Evolutionary conservation across 1,284 basidiomycete species (phyloP).

Genomic region (Cutaneotrichosporon cyanovorans): DNA sequence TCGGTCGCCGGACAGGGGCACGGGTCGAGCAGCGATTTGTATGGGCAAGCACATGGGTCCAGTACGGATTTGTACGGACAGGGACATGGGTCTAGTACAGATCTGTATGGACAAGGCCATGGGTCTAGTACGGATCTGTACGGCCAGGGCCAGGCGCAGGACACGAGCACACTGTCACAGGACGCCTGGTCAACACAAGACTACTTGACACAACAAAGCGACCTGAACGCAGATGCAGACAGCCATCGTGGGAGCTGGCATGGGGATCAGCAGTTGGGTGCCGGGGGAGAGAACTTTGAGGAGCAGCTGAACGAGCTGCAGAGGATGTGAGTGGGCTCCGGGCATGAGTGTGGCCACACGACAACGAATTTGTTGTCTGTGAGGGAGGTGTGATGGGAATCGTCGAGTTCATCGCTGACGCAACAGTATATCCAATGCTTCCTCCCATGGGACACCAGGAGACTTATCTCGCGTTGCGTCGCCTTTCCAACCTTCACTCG

Average conservation of each 20-base stretch:
- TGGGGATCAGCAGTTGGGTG: constrained; percentile 8
- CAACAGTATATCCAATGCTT: constrained; percentile 24
- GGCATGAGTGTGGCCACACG: not conserved
- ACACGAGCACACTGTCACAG: not conserved
- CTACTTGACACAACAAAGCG: not conserved
- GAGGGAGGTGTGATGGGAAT: too few relatives aligned
- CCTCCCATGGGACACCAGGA: constrained; percentile 18
- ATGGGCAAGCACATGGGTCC: too few relatives aligned
- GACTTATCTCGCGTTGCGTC: constrained; percentile 13
- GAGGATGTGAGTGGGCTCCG: constrained; percentile 35
- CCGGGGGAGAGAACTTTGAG: constrained; percentile 13
- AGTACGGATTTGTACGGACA: too few relatives aligned
- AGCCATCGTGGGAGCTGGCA: constrained; percentile 12
- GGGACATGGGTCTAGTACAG: too few relatives aligned
- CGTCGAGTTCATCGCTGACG: not conserved
- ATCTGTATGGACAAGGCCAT: too few relatives aligned
- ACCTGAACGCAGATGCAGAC: not conserved
- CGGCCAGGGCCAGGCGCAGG: too few relatives aligned
- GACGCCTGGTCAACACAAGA: constrained; percentile 7
- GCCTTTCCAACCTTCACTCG: constrained; percentile 4
- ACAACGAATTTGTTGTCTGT: not conserved
- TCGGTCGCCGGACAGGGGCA: too few relatives aligned
- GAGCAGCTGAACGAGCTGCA: constrained; percentile 31
- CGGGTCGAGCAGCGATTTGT: too few relatives aligned
- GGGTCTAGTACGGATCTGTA: too few relatives aligned